These are phyloP conservation scores for Akanthomyces uredinophilus DNA, from an alignment of 2,329 filamentous ascomycete species.

Conservation along the genomic window DNA sequence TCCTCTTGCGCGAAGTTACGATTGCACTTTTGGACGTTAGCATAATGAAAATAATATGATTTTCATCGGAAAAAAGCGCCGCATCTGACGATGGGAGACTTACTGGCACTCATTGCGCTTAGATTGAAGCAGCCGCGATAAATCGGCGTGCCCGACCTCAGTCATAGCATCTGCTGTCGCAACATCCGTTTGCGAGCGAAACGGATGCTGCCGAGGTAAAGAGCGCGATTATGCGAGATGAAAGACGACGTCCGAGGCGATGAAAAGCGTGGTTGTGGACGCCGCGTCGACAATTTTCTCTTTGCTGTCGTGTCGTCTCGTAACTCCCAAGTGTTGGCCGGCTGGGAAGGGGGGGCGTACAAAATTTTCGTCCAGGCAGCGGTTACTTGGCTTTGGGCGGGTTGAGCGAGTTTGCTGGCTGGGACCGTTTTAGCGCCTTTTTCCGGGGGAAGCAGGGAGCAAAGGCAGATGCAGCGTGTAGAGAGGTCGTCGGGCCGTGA, in stretches of 20 bases:
- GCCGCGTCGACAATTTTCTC: constrained; percentile 29
- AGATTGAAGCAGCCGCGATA: constrained; percentile 60
- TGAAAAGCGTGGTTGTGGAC: constrained; percentile 26
- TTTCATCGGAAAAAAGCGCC: constrained; percentile 45
- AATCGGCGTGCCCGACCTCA: constrained; percentile 63
- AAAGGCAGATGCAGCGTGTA: background rate
- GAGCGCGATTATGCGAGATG: constrained; percentile 26
- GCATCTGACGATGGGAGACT: constrained; percentile 40
- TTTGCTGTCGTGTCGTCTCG: constrained; percentile 4
- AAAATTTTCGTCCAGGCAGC: constrained; percentile 27
- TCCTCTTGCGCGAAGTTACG: constrained; percentile 82
- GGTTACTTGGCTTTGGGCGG: constrained; percentile 3
- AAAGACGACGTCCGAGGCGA: constrained; percentile 24
- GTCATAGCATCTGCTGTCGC: constrained; percentile 64
- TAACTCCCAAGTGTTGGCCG: constrained; percentile 10
- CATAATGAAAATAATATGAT: constrained; percentile 39
- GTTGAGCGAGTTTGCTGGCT: background rate
- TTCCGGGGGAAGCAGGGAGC: background rate
- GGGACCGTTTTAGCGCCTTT: constrained; percentile 5
- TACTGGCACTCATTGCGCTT: constrained; percentile 60
- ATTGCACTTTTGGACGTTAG: constrained; percentile 55
- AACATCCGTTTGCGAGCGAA: constrained; percentile 65
- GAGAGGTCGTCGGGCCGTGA: background rate
- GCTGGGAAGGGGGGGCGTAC: constrained; percentile 9
- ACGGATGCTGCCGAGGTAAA: constrained; percentile 42